Percentiles rank a stretch among this genome's conserved stretches.
These are phyloP conservation scores for Thalassiosira ordinaria DNA, from an alignment of 352 stramenopile genomes.

Conservation along the genomic window DNA sequence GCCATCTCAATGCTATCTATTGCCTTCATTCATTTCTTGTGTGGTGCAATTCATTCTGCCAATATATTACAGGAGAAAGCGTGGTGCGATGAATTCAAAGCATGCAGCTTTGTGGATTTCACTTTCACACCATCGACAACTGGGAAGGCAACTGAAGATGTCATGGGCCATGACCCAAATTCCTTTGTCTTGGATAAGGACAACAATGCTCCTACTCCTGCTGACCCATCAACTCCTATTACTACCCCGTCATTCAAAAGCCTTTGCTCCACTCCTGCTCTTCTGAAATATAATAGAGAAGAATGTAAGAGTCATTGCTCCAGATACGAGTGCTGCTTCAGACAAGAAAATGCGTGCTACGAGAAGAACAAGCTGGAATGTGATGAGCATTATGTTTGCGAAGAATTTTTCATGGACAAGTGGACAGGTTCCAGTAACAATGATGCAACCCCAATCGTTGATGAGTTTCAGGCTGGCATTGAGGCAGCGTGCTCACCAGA, in stretches of 20 bases:
- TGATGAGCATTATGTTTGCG: not conserved
- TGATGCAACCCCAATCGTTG: not conserved
- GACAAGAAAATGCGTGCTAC: not conserved
- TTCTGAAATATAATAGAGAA: not conserved
- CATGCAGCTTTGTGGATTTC: constrained; percentile 17
- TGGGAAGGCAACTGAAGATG: too few species aligned
- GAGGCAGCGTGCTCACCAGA: constrained; percentile 17
- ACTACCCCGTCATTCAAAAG: too few species aligned
- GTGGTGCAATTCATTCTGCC: not conserved
- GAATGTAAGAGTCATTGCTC: not conserved
- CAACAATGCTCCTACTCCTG: too few species aligned
- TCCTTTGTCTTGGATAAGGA: too few species aligned
- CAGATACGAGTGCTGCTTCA: not conserved
- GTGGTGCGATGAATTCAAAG: constrained; percentile 43
- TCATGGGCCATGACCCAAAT: too few species aligned
- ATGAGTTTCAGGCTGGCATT: constrained; percentile 6
- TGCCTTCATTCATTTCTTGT: not conserved
- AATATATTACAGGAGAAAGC: constrained; percentile 29
- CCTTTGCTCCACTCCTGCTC: too few species aligned
- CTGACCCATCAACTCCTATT: too few species aligned
- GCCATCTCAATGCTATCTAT: not conserved
- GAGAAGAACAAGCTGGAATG: not conserved
- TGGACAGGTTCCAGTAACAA: not conserved
- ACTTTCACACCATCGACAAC: not conserved
- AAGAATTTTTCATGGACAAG: not conserved